Evolutionary conservation across 1,284 basidiomycete genomes (phyloP).

Genomic region (Tilletia caries): DNA sequence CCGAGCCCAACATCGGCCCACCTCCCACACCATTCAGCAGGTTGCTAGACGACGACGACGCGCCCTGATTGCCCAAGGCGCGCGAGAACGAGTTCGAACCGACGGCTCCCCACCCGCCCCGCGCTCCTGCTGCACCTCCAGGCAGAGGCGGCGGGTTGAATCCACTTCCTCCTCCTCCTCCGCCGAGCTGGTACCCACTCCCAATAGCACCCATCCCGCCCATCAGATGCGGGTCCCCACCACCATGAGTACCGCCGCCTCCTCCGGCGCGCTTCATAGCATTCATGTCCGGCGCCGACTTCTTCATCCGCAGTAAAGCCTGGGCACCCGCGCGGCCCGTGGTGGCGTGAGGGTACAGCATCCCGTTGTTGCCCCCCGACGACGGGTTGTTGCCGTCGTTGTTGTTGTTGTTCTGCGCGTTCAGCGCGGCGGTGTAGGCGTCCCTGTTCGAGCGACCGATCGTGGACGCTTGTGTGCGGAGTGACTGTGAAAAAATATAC

Average conservation of each 20-base stretch:
- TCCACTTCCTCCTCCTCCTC: too few relatives aligned
- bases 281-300: constrained; percentile 52
- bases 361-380: constrained; percentile 19
- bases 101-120: neutral
- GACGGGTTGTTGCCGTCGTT: neutral
- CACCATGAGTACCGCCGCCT: too few relatives aligned
- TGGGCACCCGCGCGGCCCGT: constrained; percentile 31
- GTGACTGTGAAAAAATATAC: constrained; percentile 18
- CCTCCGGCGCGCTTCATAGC: too few relatives aligned
- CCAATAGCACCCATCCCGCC: neutral
- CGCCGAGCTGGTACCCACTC: neutral
- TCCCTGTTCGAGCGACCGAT: constrained; percentile 37
- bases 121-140: neutral
- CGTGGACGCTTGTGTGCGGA: constrained; percentile 40
- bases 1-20: too few relatives aligned
- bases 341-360: constrained; percentile 34
- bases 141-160: neutral
- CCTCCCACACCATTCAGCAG: too few relatives aligned
- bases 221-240: too few relatives aligned
- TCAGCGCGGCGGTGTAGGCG: neutral
- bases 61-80: too few relatives aligned
- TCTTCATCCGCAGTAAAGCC: constrained; percentile 36
- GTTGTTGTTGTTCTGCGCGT: too few relatives aligned
- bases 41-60: neutral
- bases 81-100: neutral